Base-by-base conservation (phyloP, 2,329 filamentous ascomycete genomes). In the Colletotrichum musae region DNA sequence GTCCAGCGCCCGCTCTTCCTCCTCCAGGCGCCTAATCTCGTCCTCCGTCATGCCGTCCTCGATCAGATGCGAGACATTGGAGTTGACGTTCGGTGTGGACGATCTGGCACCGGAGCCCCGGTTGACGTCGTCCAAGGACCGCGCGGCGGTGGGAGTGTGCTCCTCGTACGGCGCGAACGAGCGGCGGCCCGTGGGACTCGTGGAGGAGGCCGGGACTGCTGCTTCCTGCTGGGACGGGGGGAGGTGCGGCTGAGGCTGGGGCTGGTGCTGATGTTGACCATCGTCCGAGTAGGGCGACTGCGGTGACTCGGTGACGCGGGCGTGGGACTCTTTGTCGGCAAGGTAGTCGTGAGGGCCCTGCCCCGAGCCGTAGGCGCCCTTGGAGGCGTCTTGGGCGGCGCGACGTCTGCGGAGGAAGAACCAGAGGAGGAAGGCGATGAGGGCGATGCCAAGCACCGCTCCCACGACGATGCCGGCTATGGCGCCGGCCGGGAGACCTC, bases 41-140 rank as follows among this genome's bases (percentile, higher is more conserved):
- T 86, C 87, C 9, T 81, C 80, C 56, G 87, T 89, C 87, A 90
- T 90, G 58, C 86, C 85, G n/a, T 89, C 87, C 73, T 90, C 87
- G 5, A 89, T 84, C 41, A 90, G 77, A 70, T 88, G 86, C 18
- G 84, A 83, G 53, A 87, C 85, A 32, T 78, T 79, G 21, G 77
- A 74, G 7, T 79, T 74, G 53, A 80, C 76, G 57, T 64, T 67
- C 21, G 48, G 56, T 28, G 64, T 69, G 15, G 68, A 58, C 13
- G 70, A 71, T 15, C 67, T 50, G 3, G 58, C 50, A 18, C 66
- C 66, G 18, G 47, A 36, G 32, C 32, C 58, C 5, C 45, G 54
- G 45, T 24, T 58, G 36, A 61, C 26, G 52, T 67, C 51, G 16
- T 67, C 67, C n/a, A 52, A 18, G 4, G 69, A 65, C 13, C 60